Conservation (phyloP, 2,329 filamentous ascomycete genomes). For the Trichoderma citrinoviride region DNA sequence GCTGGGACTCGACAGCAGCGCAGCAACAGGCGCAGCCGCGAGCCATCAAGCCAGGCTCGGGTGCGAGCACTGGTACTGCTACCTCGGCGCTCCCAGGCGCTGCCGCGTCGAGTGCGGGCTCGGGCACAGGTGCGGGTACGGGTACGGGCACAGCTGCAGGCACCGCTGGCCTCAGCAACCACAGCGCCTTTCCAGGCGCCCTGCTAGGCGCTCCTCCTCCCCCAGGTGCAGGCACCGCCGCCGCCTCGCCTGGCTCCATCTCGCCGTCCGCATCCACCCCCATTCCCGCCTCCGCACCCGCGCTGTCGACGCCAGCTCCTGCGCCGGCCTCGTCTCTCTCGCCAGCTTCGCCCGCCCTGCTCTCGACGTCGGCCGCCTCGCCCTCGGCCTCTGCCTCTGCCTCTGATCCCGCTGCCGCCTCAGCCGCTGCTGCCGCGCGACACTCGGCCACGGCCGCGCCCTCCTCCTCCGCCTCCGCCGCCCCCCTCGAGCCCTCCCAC, state of each 20-base stretch:
- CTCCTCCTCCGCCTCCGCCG: conserved; percentile 24
- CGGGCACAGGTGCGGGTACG: background rate
- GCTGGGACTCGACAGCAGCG: conserved; percentile 41
- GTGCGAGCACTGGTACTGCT: background rate
- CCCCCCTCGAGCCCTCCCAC: background rate
- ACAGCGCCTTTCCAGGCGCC: background rate
- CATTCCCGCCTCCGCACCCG: conserved; percentile 23
- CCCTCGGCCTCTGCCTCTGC: background rate
- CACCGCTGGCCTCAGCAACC: background rate
- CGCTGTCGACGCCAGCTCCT: conserved; percentile 24
- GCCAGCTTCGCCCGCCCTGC: conserved; percentile 6
- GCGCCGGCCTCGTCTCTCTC: background rate
- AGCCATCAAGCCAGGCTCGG: background rate
- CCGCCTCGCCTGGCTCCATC: conserved; percentile 20
- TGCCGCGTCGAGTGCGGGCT: background rate
- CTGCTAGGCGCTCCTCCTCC: background rate
- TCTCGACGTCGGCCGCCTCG: conserved; percentile 20
- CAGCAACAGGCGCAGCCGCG: conserved; percentile 16
- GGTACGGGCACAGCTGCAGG: background rate
- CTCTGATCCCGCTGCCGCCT: conserved; percentile 22
- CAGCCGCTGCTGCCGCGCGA: conserved; percentile 5
- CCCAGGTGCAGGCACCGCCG: conserved; percentile 16
- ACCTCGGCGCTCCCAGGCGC: background rate
- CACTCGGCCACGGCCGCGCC: conserved; percentile 11
- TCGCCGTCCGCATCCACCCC: conserved; percentile 24